A percentile compares a stretch with the other conserved stretches of the same genome.
Conservation (phyloP, 2,329 filamentous ascomycete genomes). For the Zymoseptoria ardabiliae region DNA sequence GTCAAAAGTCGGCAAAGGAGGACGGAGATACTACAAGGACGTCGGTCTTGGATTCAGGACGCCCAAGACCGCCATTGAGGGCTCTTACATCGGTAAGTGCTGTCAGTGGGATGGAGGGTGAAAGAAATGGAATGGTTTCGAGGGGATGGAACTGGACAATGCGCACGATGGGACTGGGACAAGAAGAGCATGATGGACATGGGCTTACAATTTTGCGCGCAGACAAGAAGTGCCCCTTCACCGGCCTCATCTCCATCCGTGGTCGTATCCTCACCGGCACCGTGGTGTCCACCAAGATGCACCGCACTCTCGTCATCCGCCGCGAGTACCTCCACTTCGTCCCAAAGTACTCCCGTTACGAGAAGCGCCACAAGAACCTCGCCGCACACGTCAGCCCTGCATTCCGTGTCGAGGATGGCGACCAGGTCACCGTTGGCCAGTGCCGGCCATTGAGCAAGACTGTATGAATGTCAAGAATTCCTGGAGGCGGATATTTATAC, state of each 20-base stretch:
- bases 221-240: slow-evolving; percentile 99
- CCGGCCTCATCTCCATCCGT: slow-evolving; percentile 97
- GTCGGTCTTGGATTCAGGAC: slow-evolving; percentile 98
- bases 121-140: slow-evolving; percentile 4
- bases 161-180: slow-evolving; percentile 2
- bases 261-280: slow-evolving; percentile 99
- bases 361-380: slow-evolving; percentile 99
- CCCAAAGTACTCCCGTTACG: slow-evolving; percentile 99
- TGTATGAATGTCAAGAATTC: slow-evolving; percentile 53
- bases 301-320: slow-evolving; percentile 98
- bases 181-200: slow-evolving; percentile 1
- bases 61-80: slow-evolving; percentile 97
- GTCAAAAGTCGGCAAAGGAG: slow-evolving; percentile 78
- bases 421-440: slow-evolving; percentile 98
- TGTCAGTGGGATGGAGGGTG: slow-evolving; percentile 4
- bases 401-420: slow-evolving; percentile 99
- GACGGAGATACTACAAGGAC: slow-evolving; percentile 98
- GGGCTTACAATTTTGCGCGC: slow-evolving; percentile 16
- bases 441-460: slow-evolving; percentile 99
- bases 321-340: slow-evolving; percentile 99
- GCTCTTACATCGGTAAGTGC: slow-evolving; percentile 91
- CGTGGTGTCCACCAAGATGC: slow-evolving; percentile 99
- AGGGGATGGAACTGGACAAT: slow-evolving; percentile 1
- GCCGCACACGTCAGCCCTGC: slow-evolving; percentile 97
- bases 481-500: slow-evolving; percentile 7